Percentiles rank a stretch among this genome's conserved stretches.
Conservation (phyloP, 139 green algal genomes). For the Micractinium conductrix region DNA sequence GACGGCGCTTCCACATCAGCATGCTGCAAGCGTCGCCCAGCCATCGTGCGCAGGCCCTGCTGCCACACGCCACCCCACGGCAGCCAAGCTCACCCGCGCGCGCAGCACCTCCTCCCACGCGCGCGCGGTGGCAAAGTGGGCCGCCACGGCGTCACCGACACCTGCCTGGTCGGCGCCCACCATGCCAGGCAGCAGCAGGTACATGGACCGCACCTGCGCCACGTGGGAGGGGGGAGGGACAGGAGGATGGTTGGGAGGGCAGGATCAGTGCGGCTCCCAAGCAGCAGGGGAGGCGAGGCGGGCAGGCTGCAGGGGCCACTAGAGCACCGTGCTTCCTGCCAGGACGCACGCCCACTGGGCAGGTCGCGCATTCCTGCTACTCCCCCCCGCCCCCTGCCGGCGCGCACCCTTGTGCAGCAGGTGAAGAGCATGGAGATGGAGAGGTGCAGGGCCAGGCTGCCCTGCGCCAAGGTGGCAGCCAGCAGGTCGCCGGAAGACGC, state of each 20-base stretch:
- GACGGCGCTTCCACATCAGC: too few species aligned
- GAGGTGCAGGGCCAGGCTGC: constrained; percentile 26
- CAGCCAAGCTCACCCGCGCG: background rate
- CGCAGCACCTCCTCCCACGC: background rate
- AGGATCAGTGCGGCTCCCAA: background rate
- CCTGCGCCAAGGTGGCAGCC: background rate
- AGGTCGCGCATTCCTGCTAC: background rate
- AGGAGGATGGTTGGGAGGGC: background rate
- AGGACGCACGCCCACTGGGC: background rate
- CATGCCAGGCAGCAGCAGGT: constrained; percentile 15
- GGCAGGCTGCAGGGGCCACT: background rate
- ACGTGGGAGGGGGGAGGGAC: too few species aligned
- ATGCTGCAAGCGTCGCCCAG: background rate
- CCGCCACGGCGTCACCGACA: background rate
- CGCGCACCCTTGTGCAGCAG: constrained; percentile 2
- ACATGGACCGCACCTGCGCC: constrained; percentile 21
- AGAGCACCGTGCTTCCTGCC: too few species aligned
- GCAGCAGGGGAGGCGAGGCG: background rate
- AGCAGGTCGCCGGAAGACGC: background rate
- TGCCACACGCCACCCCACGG: background rate
- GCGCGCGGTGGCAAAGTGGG: constrained; percentile 5
- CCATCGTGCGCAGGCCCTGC: too few species aligned
- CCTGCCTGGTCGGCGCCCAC: background rate
- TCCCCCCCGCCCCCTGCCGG: background rate
- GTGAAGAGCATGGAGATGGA: constrained; percentile 31